A percentile compares a stretch with the other conserved stretches of the same genome.
Evolutionary conservation across 164 flowering plant genomes (phyloP).

Genomic region (Magnolia officinalis): DNA sequence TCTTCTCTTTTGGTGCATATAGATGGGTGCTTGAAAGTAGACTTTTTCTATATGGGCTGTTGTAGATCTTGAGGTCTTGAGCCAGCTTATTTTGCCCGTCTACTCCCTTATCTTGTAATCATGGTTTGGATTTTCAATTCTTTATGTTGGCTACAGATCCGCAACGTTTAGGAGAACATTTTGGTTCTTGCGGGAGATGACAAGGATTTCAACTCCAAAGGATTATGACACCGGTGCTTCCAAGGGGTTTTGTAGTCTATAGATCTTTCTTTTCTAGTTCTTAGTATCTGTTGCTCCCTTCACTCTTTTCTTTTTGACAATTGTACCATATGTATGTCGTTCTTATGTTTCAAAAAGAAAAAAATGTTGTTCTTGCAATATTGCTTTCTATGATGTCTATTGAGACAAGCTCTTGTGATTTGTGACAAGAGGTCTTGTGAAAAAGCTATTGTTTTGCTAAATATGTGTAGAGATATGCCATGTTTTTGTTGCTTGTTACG

Average conservation of each 20-base stretch:
- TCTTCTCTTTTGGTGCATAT: neutral
- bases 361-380: too few species aligned
- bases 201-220: conserved; percentile 57
- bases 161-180: conserved; percentile 51
- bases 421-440: too few species aligned
- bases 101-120: neutral
- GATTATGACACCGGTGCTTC: conserved; percentile 52
- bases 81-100: neutral
- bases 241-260: conserved; percentile 66
- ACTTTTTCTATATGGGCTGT: neutral
- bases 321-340: too few species aligned
- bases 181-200: conserved; percentile 77
- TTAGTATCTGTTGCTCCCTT: neutral
- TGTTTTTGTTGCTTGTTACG: too few species aligned
- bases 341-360: too few species aligned
- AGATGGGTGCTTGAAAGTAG: neutral
- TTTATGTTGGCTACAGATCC: conserved; percentile 36
- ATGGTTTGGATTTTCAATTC: neutral
- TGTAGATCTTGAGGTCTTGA: neutral
- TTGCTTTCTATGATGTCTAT: too few species aligned
- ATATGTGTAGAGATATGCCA: too few species aligned
- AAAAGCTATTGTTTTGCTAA: too few species aligned
- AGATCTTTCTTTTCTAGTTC: neutral
- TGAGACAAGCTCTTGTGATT: too few species aligned
- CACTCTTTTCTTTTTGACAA: neutral